Evolutionary conservation across 495 filamentous ascomycete species (phyloP).

Genomic region (Hypoxylon lienhwacheense): DNA sequence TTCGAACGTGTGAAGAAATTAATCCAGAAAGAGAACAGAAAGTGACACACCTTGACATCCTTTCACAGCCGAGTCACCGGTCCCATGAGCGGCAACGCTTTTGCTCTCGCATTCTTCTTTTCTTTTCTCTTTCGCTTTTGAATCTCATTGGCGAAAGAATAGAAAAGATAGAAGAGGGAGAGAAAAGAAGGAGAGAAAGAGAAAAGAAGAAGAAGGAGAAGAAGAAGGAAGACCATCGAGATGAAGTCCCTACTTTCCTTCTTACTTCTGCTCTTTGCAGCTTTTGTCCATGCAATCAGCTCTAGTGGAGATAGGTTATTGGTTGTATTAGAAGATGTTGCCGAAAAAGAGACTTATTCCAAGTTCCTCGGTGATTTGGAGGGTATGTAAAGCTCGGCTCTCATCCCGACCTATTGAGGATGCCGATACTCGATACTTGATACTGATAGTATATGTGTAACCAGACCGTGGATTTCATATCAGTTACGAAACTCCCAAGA

Average conservation of each 20-base stretch:
- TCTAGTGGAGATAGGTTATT: conserved; percentile 78
- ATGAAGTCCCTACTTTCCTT: conserved; percentile 81
- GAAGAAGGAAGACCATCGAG: conserved; percentile 34
- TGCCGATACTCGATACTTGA: background rate
- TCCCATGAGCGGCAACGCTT: conserved; percentile 35
- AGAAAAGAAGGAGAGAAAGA: too few relatives aligned
- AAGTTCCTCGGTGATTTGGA: conserved; percentile 80
- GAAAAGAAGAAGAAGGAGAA: too few relatives aligned
- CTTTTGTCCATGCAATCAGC: conserved; percentile 74
- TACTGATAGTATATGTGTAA: conserved; percentile 29
- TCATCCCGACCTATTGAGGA: background rate
- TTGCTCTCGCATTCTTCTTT: conserved; percentile 36
- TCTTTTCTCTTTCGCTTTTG: conserved; percentile 35
- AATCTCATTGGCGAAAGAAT: conserved; percentile 40
- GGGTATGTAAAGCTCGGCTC: conserved; percentile 55
- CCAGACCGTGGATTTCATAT: conserved; percentile 81
- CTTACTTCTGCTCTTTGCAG: conserved; percentile 63
- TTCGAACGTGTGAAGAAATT: too few relatives aligned
- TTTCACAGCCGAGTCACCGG: conserved; percentile 8
- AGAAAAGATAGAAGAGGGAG: too few relatives aligned
- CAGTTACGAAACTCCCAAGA: conserved; percentile 82
- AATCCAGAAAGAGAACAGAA: background rate
- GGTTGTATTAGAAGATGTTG: conserved; percentile 80
- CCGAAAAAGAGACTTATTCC: conserved; percentile 77
- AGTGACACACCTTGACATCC: background rate